Evolutionary conservation across 805 yeast genomes (phyloP), one percentile per base, ranked within the genome.

Genomic region (Ogataea glucozyma): DNA sequence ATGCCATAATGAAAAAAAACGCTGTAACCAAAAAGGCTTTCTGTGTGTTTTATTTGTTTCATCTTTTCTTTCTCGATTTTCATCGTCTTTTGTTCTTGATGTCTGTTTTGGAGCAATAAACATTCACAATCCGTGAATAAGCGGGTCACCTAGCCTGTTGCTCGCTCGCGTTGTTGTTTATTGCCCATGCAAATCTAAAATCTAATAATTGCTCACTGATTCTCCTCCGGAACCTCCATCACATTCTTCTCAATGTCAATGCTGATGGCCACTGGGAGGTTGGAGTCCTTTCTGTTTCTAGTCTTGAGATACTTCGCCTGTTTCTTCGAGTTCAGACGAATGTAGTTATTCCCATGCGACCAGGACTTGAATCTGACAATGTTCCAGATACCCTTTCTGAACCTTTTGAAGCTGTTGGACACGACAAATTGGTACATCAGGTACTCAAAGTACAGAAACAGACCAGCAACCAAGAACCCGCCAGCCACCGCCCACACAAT

Each of bases 401-500:
- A 40, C 29, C 48, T 50, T 31, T 52, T 52, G 41, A 51, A 52
- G 5, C 51, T 23, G 19, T 44, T 39, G n/a, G 64, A 53, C 18
- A 53, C 53, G 43, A 49, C 56, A 31, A 41, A 69, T 31, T 66
- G 52, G 50, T 73, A 74, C 11, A 78, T 53, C 37, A 70, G 56
- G 52, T 72, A 77, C 57, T 79, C 83, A 9, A 66, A 56, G 43
- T 62, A 71, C n/a, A 78, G 58, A 10, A 78, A 46, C 9, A 65
- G 41, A 31, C 69, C 66, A 3, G 82, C 89, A 37, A 83, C 57
- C 13, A 76, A 47, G 51, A 85, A 81, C 1, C 96, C 96, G 11
- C 76, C 77, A 31, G 85, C 57, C 2, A 88, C 86, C 20, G 89
- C 83, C 29, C 83, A 65, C 12, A 79, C 72, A 51, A 90, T 78